Percentiles rank a stretch among this genome's conserved stretches.
Conservation (phyloP, 2,329 filamentous ascomycete genomes). For the Fusarium compactum region DNA sequence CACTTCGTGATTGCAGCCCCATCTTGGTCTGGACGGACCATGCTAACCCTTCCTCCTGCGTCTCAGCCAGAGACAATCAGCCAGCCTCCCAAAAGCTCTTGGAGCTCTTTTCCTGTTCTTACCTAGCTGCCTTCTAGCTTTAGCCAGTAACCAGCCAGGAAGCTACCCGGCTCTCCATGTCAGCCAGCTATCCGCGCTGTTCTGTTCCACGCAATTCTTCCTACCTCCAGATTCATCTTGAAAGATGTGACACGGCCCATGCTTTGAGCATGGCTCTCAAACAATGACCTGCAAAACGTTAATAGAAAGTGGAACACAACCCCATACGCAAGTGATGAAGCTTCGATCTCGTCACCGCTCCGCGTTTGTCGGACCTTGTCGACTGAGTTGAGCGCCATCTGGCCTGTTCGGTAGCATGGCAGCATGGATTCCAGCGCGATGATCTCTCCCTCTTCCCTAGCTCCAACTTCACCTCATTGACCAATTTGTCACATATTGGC, state of each 20-base stretch:
- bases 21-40: constrained; percentile 20
- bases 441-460: constrained; percentile 21
- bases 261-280: constrained; percentile 28
- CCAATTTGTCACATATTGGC: constrained; percentile 18
- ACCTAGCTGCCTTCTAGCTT: constrained; percentile 39
- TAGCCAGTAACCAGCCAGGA: constrained; percentile 33
- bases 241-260: constrained; percentile 36
- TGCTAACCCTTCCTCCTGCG: constrained; percentile 42
- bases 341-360: constrained; percentile 39
- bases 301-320: constrained; percentile 34
- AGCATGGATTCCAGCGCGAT: constrained; percentile 14
- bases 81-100: constrained; percentile 37
- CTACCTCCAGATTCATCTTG: constrained; percentile 37
- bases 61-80: constrained; percentile 43
- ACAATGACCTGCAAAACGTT: constrained; percentile 15
- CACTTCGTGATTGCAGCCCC: constrained; percentile 24
- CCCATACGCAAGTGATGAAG: constrained; percentile 32
- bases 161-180: constrained; percentile 34
- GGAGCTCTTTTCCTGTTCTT: constrained; percentile 38
- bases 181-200: constrained; percentile 30
- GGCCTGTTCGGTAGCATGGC: constrained; percentile 15
- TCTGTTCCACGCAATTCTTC: constrained; percentile 37
- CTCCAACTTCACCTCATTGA: constrained; percentile 19
- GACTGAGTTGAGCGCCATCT: constrained; percentile 38
- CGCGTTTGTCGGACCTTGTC: constrained; percentile 29